Conservation (phyloP, 805 yeast species). For the Wickerhamiella kurtzmanii region DNA sequence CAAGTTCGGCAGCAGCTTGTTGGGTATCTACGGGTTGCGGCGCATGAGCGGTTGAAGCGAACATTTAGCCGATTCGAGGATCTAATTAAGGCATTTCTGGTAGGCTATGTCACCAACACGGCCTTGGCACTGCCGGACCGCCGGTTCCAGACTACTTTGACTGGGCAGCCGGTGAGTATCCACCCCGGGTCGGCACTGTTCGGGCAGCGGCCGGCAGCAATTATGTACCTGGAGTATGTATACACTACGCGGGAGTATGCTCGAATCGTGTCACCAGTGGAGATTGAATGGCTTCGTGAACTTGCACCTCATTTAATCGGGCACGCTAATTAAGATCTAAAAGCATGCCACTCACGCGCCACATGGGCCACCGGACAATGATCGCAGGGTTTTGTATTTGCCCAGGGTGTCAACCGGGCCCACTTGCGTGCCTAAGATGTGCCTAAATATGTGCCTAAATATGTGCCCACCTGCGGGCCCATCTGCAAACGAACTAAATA, state of each 20-base stretch:
- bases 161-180: slow-evolving; percentile 69
- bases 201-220: slow-evolving; percentile 69
- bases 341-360: too few species aligned
- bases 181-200: slow-evolving; percentile 86
- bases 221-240: slow-evolving; percentile 90
- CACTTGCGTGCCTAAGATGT: too few species aligned
- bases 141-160: slow-evolving; percentile 68
- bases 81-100: slow-evolving; percentile 64
- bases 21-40: slow-evolving; percentile 42
- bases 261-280: slow-evolving; percentile 69
- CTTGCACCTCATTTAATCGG: slow-evolving; percentile 16
- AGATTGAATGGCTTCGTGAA: slow-evolving; percentile 55
- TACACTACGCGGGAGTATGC: slow-evolving; percentile 90
- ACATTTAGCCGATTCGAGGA: slow-evolving; percentile 35
- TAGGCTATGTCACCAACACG: slow-evolving; percentile 75
- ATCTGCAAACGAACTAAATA: too few species aligned
- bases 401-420: too few species aligned
- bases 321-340: background rate
- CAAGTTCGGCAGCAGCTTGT: slow-evolving; percentile 64
- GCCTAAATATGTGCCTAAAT: too few species aligned
- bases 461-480: too few species aligned
- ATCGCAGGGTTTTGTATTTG: too few species aligned
- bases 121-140: slow-evolving; percentile 94
- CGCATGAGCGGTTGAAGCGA: background rate
- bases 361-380: too few species aligned